Evolutionary conservation across 805 yeast species (phyloP).

Genomic region (Ogataea saltuana): DNA sequence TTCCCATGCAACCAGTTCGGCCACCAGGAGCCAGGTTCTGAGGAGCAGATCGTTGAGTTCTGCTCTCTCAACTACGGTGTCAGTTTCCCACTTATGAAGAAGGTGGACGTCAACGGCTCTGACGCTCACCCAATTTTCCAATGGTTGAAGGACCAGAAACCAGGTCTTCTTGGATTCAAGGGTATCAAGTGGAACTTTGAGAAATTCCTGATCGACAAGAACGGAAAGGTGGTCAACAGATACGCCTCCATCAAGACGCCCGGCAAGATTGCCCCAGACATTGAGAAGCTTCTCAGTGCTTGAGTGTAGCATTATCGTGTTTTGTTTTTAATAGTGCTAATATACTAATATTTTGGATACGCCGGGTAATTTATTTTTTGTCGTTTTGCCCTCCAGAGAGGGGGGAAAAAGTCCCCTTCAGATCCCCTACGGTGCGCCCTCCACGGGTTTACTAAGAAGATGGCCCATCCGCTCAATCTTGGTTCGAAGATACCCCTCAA

Average conservation of each 20-base stretch:
- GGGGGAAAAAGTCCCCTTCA: not conserved
- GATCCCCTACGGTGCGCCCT: not conserved
- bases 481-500: constrained; percentile 90
- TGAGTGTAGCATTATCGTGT: not conserved
- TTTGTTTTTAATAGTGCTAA: not conserved
- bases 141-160: constrained; percentile 63
- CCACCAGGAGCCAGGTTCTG: constrained; percentile 70
- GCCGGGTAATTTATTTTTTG: not conserved
- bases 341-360: not conserved
- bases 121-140: constrained; percentile 78
- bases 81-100: constrained; percentile 82
- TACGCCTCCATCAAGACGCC: constrained; percentile 71
- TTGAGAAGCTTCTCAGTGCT: constrained; percentile 53
- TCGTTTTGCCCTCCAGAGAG: not conserved
- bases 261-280: constrained; percentile 51
- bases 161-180: constrained; percentile 66
- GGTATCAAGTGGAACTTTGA: constrained; percentile 66
- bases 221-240: constrained; percentile 55
- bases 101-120: constrained; percentile 87
- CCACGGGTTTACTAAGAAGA: constrained; percentile 52
- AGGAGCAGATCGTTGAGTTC: constrained; percentile 68
- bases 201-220: constrained; percentile 54
- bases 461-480: constrained; percentile 98
- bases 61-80: constrained; percentile 87
- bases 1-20: constrained; percentile 94